Base-by-base conservation (phyloP, 495 filamentous ascomycete genomes). In the Paragyromitra xinjiangensis region DNA sequence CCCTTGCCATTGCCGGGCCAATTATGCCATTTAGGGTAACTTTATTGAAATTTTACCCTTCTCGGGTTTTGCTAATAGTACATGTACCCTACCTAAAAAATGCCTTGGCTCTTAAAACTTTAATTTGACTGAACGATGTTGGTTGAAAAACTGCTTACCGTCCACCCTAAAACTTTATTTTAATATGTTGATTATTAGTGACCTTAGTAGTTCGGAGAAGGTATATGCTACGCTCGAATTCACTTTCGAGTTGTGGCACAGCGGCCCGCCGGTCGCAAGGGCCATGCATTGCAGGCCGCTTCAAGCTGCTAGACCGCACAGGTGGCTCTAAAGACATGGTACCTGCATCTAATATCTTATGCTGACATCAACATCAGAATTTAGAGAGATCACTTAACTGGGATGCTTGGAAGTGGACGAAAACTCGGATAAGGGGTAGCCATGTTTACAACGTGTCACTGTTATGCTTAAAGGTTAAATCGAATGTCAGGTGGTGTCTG, bases 211-310 rank as follows among this genome's bases (percentile, higher is more conserved):
- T 9, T 29, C 12, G 3, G 24, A 9, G 12, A 19, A 53, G 50
- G 5, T 22, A 39, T 22, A 19, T 16, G 9, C n/a, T 61, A 53
- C 8, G 4, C 53, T 39, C 16, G 12, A 8, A 1, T 22, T 53
- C 16, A 2, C 12, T 29, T 59, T 34, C 37, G 12, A 29, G 7
- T 6, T 61, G 56, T 39, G 69, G 26, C n/a, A 26, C 2, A 26
- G 19, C 69, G 69, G 56, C 56, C 56, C 44, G 56, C 40, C 42
- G 37, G 55, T 48, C 40, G 12, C 50, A 70, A 6, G 24, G 68
- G 34, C 11, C 16, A 59, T 40, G 19, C 29, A 34, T 58, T 22
- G 14, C 19, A 53, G 50, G 16, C n/a, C 51, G 44, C n/a, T 26
- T 12, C 44, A 9, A 39, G 55, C 26, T 69, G 44, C 44, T 11